These are phyloP conservation scores for Starmerella kuoi DNA, from an alignment of 805 yeast genomes.

Conservation along the genomic window DNA sequence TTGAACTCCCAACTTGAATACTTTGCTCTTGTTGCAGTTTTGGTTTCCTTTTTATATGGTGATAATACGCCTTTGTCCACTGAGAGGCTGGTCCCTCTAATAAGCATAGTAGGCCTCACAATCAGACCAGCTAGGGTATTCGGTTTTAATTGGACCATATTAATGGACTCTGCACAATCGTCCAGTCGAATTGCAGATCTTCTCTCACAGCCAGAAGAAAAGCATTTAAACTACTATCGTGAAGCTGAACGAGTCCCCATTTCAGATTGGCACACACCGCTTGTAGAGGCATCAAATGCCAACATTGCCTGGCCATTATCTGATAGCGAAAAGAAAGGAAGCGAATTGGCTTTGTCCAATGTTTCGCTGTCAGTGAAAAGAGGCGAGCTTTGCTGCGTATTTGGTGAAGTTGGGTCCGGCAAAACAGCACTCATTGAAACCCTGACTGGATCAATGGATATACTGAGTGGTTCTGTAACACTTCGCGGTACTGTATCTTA, in stretches of 20 bases:
- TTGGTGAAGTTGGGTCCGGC: slow-evolving; percentile 85
- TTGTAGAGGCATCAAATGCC: slow-evolving; percentile 9
- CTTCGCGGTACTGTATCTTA: slow-evolving; percentile 66
- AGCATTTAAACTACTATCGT: slow-evolving; percentile 6
- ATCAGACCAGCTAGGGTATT: slow-evolving; percentile 1
- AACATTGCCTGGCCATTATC: slow-evolving; percentile 12
- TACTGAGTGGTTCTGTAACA: slow-evolving; percentile 52
- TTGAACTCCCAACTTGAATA: slow-evolving; percentile 56
- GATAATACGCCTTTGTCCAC: slow-evolving; percentile 33
- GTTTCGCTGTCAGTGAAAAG: slow-evolving; percentile 53
- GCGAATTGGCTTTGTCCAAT: slow-evolving; percentile 46
- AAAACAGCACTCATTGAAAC: slow-evolving; percentile 74
- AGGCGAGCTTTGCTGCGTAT: slow-evolving; percentile 72
- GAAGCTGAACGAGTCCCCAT: background rate
- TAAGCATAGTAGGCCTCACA: slow-evolving; percentile 12
- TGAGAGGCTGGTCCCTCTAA: slow-evolving; percentile 18
- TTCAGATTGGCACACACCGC: slow-evolving; percentile 3
- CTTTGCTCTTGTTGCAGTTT: slow-evolving; percentile 74
- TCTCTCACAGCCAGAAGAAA: slow-evolving; percentile 16
- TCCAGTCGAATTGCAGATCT: slow-evolving; percentile 18
- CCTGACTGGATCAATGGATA: slow-evolving; percentile 63
- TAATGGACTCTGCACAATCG: slow-evolving; percentile 11
- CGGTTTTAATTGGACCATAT: background rate
- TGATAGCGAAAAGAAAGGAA: background rate
- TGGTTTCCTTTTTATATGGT: slow-evolving; percentile 24